Percentiles rank a stretch among this genome's conserved stretches.
phyloP scores from a whole-genome alignment of 305 asterid species.

The Andrographis paniculata region DNA sequence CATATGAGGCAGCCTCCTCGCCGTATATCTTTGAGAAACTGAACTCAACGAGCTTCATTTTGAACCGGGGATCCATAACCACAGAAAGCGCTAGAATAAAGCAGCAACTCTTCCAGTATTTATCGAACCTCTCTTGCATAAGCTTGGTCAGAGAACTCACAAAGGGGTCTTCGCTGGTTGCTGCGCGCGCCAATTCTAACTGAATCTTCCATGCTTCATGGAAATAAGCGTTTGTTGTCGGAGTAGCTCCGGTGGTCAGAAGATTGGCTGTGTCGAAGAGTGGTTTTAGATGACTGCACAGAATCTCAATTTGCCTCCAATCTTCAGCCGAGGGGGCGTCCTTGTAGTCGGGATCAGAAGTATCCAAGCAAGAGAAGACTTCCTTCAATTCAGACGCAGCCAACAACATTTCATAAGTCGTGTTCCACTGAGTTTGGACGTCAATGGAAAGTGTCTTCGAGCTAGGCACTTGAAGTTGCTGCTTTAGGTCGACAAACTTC shows the following conservation, averaged over 20 bases:
- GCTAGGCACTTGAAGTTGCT: constrained; percentile 87
- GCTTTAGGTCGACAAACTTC: constrained; percentile 68
- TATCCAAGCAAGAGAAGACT: constrained; percentile 79
- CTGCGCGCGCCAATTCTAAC: constrained; percentile 70
- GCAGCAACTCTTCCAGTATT: constrained; percentile 76
- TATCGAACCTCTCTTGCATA: constrained; percentile 74
- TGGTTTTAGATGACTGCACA: constrained; percentile 56
- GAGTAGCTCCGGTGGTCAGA: constrained; percentile 34
- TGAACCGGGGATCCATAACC: constrained; percentile 95
- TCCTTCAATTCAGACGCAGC: constrained; percentile 81
- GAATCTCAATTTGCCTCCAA: constrained; percentile 66
- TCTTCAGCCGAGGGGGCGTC: constrained; percentile 58
- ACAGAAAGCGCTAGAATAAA: constrained; percentile 75
- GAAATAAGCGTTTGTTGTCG: constrained; percentile 75
- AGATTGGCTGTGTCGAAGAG: constrained; percentile 71
- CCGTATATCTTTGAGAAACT: constrained; percentile 78
- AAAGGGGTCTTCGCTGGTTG: constrained; percentile 60
- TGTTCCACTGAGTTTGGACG: constrained; percentile 77
- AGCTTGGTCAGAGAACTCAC: constrained; percentile 48
- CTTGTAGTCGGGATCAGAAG: constrained; percentile 69
- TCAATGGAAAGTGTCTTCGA: constrained; percentile 66
- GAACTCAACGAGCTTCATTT: constrained; percentile 86
- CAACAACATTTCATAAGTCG: constrained; percentile 80
- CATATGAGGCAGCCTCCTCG: constrained; percentile 51
- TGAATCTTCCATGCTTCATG: constrained; percentile 98